phyloP scores from a whole-genome alignment of 2,329 filamentous ascomycete genomes.

The Leptographium galeiforme region DNA sequence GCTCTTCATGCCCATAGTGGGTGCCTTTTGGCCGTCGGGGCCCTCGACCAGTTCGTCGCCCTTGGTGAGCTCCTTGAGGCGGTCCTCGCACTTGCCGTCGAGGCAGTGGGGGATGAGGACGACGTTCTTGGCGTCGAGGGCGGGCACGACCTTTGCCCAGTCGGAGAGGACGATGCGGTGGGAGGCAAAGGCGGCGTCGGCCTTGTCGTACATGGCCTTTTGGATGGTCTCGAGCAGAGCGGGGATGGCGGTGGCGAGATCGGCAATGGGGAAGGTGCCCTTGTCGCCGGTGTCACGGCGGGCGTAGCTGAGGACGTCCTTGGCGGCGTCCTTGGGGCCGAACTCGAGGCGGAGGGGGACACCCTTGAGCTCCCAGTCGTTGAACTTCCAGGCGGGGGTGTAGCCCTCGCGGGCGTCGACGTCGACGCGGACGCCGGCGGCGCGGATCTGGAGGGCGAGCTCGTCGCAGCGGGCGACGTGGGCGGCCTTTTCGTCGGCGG shows the following conservation, averaged over 20 bases:
- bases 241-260: slow-evolving; percentile 61
- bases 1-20: slow-evolving; percentile 54
- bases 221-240: slow-evolving; percentile 84
- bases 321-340: slow-evolving; percentile 84
- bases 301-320: slow-evolving; percentile 70
- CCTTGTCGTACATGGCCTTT: slow-evolving; percentile 62
- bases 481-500: slow-evolving; percentile 62
- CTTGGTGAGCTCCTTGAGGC: slow-evolving; percentile 85
- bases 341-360: slow-evolving; percentile 90
- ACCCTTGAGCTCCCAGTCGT: slow-evolving; percentile 95
- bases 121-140: slow-evolving; percentile 84
- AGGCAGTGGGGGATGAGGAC: slow-evolving; percentile 85
- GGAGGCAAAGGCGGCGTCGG: slow-evolving; percentile 62
- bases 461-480: slow-evolving; percentile 65
- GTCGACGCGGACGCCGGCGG: slow-evolving; percentile 63
- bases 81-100: slow-evolving; percentile 71
- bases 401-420: slow-evolving; percentile 82
- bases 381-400: slow-evolving; percentile 95
- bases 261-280: slow-evolving; percentile 60
- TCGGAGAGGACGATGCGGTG: slow-evolving; percentile 72
- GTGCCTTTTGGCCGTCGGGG: slow-evolving; percentile 39
- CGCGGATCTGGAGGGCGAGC: slow-evolving; percentile 55
- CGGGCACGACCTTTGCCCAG: slow-evolving; percentile 85
- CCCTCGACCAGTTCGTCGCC: slow-evolving; percentile 45
- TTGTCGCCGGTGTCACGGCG: slow-evolving; percentile 83